Evolutionary conservation across 768 basidiomycete genomes (phyloP), one percentile per base, ranked within the genome.

Genomic region (Macrocybe gigantea): DNA sequence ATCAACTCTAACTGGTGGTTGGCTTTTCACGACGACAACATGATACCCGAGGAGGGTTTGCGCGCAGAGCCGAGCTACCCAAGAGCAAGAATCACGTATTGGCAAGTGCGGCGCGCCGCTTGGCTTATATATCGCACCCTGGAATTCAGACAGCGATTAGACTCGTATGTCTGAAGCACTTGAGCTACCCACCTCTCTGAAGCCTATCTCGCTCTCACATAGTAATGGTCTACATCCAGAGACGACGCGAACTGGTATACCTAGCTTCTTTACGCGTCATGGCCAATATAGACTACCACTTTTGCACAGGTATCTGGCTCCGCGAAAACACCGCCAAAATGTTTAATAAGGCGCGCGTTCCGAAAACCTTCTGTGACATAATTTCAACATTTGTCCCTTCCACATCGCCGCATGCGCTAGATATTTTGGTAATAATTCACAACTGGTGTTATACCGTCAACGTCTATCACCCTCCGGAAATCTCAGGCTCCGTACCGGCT

Each of bases 1-100:
- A 68, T 98, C 54, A 86, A 97, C 63, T 94, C 93, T 3, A 97
- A 96, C 60, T 97, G 93, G 93, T 97, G 94, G 94, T 71, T 96
- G 15, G 73, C 90, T 2, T 88, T 93, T 61, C 70, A 75, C 38
- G 83, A 94, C 51, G 93, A 96, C 64, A 59, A 74, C 2, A 68
- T 58, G 13, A 74, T 88, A 38, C 92, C 85, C 6, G 64, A 60
- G 6, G 62, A 60, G 41, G 69, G 68, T 10, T 55, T 68, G 14
- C 58, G 57, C 12, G 67, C 65, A 43, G 65, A 69, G 48, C 68
- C 68, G 4, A 68, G 63, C 46, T 60, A 71, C 40, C 66, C 60
- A 49, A 64, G 65, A 36, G 62, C 64, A 14, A 74, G 72, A 12
- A 73, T 86, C 43, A 87, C 84, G 0, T 74, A 80, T 12, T 93